Evolutionary conservation across 352 stramenopile species (phyloP).

Genomic region (Thraustochytrium striatum): DNA sequence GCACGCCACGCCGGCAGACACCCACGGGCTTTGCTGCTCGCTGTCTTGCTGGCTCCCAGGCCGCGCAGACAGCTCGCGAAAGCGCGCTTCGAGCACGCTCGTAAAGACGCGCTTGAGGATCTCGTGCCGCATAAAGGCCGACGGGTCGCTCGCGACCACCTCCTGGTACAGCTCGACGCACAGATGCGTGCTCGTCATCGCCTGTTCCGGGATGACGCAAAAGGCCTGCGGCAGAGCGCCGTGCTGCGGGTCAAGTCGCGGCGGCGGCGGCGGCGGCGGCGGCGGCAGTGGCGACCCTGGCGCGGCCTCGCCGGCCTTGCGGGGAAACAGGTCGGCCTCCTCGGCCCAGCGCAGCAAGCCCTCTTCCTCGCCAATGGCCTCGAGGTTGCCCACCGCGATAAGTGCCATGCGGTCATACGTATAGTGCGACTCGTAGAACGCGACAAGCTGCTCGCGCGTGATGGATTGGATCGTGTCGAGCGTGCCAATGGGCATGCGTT

Average conservation of each 20-base stretch:
- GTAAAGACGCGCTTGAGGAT: slow-evolving; percentile 39
- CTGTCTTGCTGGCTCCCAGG: background rate
- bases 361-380: background rate
- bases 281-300: background rate
- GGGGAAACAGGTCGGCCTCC: background rate
- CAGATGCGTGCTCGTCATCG: background rate
- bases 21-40: background rate
- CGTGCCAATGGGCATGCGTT: slow-evolving; percentile 34
- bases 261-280: no score
- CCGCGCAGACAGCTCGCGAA: slow-evolving; percentile 7
- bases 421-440: slow-evolving; percentile 2
- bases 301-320: background rate
- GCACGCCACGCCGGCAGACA: slow-evolving; percentile 7
- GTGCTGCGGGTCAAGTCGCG: no score
- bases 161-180: slow-evolving; percentile 10
- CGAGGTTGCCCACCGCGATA: slow-evolving; percentile 15
- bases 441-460: background rate
- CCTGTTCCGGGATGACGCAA: background rate
- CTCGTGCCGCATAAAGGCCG: background rate
- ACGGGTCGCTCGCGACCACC: background rate
- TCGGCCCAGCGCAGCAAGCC: background rate
- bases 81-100: slow-evolving; percentile 31
- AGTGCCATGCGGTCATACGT: background rate
- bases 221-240: no score
- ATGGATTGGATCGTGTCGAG: background rate